A percentile compares a stretch with the other conserved stretches of the same genome.
phyloP scores from a whole-genome alignment of 148 eudicot genomes.

The Linanthus parryae region DNA sequence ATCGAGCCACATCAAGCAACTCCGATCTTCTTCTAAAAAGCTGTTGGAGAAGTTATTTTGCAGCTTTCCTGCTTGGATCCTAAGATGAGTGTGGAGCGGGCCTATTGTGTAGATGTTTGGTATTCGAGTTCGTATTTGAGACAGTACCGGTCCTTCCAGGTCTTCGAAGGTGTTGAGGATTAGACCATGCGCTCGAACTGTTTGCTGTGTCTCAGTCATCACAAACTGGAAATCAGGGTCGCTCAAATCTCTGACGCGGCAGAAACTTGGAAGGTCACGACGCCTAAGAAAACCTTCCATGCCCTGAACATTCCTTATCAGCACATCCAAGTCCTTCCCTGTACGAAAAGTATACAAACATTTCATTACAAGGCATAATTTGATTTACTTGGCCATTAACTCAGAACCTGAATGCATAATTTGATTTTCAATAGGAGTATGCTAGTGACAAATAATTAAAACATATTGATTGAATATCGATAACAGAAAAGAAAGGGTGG shows the following conservation, averaged over 20 bases:
- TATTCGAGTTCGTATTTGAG: constrained; percentile 9
- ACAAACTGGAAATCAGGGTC: constrained; percentile 12
- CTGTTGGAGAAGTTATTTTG: constrained; percentile 10
- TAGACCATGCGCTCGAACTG: constrained; percentile 23
- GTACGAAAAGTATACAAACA: not conserved
- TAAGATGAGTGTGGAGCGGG: constrained; percentile 25
- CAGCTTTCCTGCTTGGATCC: not conserved
- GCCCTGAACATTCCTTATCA: constrained; percentile 27
- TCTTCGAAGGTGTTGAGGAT: constrained; percentile 42
- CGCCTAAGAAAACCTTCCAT: constrained; percentile 28
- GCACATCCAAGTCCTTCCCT: constrained; percentile 27
- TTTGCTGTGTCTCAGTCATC: constrained; percentile 8
- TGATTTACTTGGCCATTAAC: not conserved
- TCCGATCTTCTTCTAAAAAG: constrained; percentile 17
- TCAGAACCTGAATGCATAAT: too few relatives aligned
- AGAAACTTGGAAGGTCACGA: constrained; percentile 26
- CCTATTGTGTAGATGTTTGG: constrained; percentile 40
- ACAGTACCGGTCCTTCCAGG: constrained; percentile 26
- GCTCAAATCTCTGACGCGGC: constrained; percentile 8
- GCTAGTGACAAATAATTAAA: too few relatives aligned
- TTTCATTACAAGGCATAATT: not conserved
- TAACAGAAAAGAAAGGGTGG: too few relatives aligned
- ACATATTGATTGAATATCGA: too few relatives aligned
- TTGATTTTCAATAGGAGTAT: too few relatives aligned
- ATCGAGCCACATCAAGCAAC: constrained; percentile 30